Percentiles rank a stretch among this genome's conserved stretches.
Evolutionary conservation across 2,329 filamentous ascomycete species (phyloP).

Genomic region (Cadophora gregata): DNA sequence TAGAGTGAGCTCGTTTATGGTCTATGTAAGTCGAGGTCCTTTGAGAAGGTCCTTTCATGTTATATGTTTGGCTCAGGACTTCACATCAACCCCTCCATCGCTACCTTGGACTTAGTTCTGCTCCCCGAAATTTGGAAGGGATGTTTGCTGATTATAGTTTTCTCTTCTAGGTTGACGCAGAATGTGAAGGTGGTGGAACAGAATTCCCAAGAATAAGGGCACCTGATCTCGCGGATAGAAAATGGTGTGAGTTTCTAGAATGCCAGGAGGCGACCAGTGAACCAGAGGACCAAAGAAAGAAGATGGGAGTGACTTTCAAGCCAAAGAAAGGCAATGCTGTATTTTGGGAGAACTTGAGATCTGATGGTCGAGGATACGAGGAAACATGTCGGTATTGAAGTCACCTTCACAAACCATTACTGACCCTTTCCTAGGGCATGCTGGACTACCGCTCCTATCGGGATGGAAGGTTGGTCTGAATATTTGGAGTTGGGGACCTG

Average conservation of each 20-base stretch:
- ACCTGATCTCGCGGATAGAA: conserved; percentile 46
- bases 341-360: conserved; percentile 65
- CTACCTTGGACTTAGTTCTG: too few species aligned
- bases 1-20: conserved; percentile 65
- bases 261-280: conserved; percentile 47
- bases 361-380: conserved; percentile 60
- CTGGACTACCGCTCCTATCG: conserved; percentile 60
- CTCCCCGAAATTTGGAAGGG: too few species aligned
- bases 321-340: conserved; percentile 63
- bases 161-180: conserved; percentile 46
- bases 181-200: conserved; percentile 63
- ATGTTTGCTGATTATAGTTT: background rate
- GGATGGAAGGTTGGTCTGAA: conserved; percentile 67
- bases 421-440: conserved; percentile 52
- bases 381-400: conserved; percentile 51
- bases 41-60: background rate
- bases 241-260: conserved; percentile 64
- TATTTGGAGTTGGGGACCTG: conserved; percentile 63
- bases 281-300: conserved; percentile 34
- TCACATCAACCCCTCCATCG: too few species aligned
- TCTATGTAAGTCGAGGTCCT: conserved; percentile 49
- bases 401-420: background rate
- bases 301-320: conserved; percentile 60
- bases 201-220: conserved; percentile 60
- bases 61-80: background rate